Percentiles rank a stretch among this genome's conserved stretches.
These are phyloP conservation scores for Cercospora sesami DNA, from an alignment of 2,329 filamentous ascomycete genomes.

Conservation along the genomic window DNA sequence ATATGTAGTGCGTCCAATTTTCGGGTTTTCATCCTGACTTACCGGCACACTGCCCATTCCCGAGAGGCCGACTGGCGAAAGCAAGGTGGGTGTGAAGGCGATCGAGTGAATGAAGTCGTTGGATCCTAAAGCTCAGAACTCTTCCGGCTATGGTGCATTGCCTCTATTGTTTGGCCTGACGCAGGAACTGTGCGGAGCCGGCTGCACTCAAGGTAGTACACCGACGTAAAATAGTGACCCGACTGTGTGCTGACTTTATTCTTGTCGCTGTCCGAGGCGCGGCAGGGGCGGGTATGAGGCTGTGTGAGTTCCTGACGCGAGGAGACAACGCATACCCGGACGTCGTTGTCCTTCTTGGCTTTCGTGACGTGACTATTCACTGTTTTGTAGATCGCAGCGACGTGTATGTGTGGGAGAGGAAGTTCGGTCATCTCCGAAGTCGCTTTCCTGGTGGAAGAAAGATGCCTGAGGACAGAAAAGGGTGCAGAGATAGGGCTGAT, in stretches of 20 bases:
- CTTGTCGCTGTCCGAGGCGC: constrained; percentile 8
- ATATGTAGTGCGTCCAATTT: background rate
- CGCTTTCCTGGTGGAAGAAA: background rate
- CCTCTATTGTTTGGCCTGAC: background rate
- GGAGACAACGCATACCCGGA: background rate
- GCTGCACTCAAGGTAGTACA: background rate
- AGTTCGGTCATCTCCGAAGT: background rate
- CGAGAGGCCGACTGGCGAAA: background rate
- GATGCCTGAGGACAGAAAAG: background rate
- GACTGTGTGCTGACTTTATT: background rate
- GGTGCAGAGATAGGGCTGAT: constrained; percentile 6
- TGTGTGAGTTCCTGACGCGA: background rate
- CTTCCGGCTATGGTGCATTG: too few species aligned
- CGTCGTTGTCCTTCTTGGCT: background rate
- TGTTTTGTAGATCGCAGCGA: background rate
- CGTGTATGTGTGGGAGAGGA: background rate
- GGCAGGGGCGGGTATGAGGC: background rate
- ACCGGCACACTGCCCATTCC: background rate
- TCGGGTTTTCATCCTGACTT: background rate
- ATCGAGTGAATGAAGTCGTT: too few species aligned
- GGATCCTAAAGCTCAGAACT: too few species aligned
- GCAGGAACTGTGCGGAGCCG: background rate
- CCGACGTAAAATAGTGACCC: background rate
- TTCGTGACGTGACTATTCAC: background rate
- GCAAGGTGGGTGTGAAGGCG: too few species aligned